Evolutionary conservation across 148 eudicot genomes (phyloP), one percentile per base, ranked within the genome.

Genomic region (Hydrangea macrophylla): DNA sequence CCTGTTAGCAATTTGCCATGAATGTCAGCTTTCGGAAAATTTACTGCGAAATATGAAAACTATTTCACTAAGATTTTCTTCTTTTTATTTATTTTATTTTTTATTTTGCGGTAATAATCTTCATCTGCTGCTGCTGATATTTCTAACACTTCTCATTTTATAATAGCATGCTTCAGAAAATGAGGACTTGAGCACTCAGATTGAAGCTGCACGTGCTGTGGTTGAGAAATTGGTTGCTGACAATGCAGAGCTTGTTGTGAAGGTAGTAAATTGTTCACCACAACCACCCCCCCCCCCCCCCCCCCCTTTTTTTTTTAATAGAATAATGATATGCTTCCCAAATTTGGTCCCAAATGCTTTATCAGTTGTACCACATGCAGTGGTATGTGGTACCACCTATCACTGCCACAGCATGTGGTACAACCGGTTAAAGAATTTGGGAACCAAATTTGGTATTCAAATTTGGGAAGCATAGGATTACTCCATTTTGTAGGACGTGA

Each of bases 201-300:
- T 77, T 65, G 90, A 86, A 76, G 86, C 81, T 57, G 76, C 85
- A 35, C 79, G 55, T 60, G 65, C 76, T 31, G 75, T 88, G 55
- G 77, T 86, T 62, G 90, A 80, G 73, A 88, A 75, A 73, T 70
- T 91, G 82, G 72, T 83, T 36, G 27, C 70, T 39, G 94, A 91
- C 81, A 88, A 91, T 73, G 86, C 88, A 28, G 85, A 88, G 75
- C 86, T 86, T 67, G 94, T 83, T 53, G 94, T 83, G 77, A 91
- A 91, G 97, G 97, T 90, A 78, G 68, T 55, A 37, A 59, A 48
- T 13, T 42, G 3, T 42, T 42, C 17, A 42, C 17, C 48, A 2
- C 48, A 42, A 42, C 48, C n/a, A 42, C n/a, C n/a, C n/a, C 28
- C 15, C 35, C 32, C 22, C 22, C n/a, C n/a, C n/a, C n/a, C n/a